Evolutionary conservation across 2,329 filamentous ascomycete species (phyloP), one percentile per base, ranked within the genome.

Genomic region (Septoria linicola): DNA sequence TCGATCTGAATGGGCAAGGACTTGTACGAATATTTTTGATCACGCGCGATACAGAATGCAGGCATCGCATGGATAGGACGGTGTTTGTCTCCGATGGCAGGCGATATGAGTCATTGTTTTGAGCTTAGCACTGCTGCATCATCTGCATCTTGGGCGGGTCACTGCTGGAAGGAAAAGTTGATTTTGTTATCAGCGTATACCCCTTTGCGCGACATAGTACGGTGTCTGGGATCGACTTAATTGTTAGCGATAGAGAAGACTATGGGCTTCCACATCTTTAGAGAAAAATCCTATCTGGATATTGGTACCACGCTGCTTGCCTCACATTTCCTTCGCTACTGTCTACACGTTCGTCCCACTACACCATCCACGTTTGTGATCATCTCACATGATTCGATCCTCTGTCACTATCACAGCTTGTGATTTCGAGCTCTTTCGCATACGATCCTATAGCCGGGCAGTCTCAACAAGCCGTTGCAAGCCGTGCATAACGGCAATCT

Each of bases 171-270:
- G 42, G 42, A 45, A 45, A 45, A 45, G 32, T 34, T 45, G 42
- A 45, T 36, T 36, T 16, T 45, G 42, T 45, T 47, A 47, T 39
- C 34, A 47, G 43, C 43, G 34, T 47, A 47, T 47, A 47, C 43
- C 43, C 43, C 23, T 47, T 40, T 47, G 43, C 43, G 42, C 43
- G 42, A 37, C 42, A 45, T 45, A 35, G 42, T 45, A 45, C 42
- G 31, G 32, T 37, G 32, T 45, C 32, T 31, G 39, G 21, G 39
- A 41, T 41, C 39, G 39, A 27, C 25, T 25, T 41, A 30, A 25
- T 30, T 41, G 39, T 25, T 30, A 25, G 19, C 21, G 20, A 16
- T 41, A 30, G 39, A 30, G 20, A 30, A 30, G 39, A 25, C 20
- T 30, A 41, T 27, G 39, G 5, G 36, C 36, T 39, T 39, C 19